These are phyloP conservation scores for Elasticomyces elasticus DNA, from an alignment of 495 filamentous ascomycete species.

Conservation along the genomic window DNA sequence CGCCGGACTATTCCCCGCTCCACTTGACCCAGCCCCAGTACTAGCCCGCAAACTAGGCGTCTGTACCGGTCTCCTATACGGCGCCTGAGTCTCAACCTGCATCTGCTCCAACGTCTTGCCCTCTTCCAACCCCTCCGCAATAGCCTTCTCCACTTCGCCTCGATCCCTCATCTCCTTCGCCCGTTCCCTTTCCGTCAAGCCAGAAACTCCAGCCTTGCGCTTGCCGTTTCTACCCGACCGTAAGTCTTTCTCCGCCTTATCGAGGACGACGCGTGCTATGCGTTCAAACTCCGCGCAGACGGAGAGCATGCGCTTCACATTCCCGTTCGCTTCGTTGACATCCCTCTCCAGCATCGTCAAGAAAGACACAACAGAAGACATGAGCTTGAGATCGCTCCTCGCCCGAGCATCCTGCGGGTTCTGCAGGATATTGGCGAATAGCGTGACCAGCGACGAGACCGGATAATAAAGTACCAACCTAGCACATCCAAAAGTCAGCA, in stretches of 20 bases:
- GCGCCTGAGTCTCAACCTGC: conserved; percentile 20
- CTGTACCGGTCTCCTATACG: conserved; percentile 18
- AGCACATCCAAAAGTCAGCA: neutral
- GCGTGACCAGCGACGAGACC: conserved; percentile 85
- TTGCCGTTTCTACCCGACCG: conserved; percentile 61
- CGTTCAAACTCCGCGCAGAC: conserved; percentile 92
- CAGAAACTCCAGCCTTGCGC: conserved; percentile 51
- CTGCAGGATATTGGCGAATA: conserved; percentile 95
- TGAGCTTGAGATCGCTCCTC: conserved; percentile 76
- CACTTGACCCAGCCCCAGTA: neutral
- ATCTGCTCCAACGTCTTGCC: conserved; percentile 21
- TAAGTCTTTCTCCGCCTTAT: conserved; percentile 76
- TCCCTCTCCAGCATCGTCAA: conserved; percentile 65
- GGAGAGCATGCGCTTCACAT: conserved; percentile 82
- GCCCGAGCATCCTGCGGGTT: conserved; percentile 86
- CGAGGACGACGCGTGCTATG: conserved; percentile 84
- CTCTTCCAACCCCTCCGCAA: conserved; percentile 8
- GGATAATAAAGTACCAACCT: conserved; percentile 97
- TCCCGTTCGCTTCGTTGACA: conserved; percentile 72
- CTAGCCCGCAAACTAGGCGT: conserved; percentile 15
- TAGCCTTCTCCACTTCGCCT: conserved; percentile 1
- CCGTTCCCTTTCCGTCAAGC: conserved; percentile 33
- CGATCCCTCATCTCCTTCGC: conserved; percentile 20
- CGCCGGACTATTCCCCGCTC: conserved; percentile 6
- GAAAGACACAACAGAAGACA: conserved; percentile 88